These are phyloP conservation scores for Rhodotorula taiwanensis DNA, from an alignment of 768 basidiomycete genomes.

Conservation along the genomic window DNA sequence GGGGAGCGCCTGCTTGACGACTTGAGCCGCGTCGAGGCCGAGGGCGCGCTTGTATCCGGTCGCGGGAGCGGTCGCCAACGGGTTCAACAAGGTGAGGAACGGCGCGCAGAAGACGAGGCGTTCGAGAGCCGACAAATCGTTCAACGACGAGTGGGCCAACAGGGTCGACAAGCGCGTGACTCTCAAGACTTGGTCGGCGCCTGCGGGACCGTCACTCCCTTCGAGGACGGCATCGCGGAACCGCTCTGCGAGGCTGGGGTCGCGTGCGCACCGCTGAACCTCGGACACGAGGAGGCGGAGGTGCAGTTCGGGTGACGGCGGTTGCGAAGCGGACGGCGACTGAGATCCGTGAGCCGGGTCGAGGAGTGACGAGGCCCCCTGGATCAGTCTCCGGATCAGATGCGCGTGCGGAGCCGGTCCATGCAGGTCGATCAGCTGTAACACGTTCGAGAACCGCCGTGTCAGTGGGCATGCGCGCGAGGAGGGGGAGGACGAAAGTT, in stretches of 20 bases:
- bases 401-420: slow-evolving; percentile 95
- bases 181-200: slow-evolving; percentile 70
- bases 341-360: slow-evolving; percentile 52
- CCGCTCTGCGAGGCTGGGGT: slow-evolving; percentile 81
- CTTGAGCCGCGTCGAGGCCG: slow-evolving; percentile 81
- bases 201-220: slow-evolving; percentile 45
- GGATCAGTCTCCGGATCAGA: slow-evolving; percentile 91
- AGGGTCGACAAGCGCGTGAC: slow-evolving; percentile 78
- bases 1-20: slow-evolving; percentile 68
- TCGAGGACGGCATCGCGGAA: slow-evolving; percentile 85
- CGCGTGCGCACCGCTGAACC: slow-evolving; percentile 77
- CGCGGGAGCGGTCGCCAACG: slow-evolving; percentile 44
- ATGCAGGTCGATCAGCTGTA: slow-evolving; percentile 89
- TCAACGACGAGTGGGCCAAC: slow-evolving; percentile 57
- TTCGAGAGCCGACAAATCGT: slow-evolving; percentile 76
- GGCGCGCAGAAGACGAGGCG: slow-evolving; percentile 66
- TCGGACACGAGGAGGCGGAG: slow-evolving; percentile 82
- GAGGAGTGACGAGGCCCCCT: slow-evolving; percentile 55
- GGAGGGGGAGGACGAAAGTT: not conserved
- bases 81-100: slow-evolving; percentile 17
- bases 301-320: slow-evolving; percentile 60
- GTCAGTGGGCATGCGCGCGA: not conserved
- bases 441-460: not conserved
- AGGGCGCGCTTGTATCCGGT: slow-evolving; percentile 63
- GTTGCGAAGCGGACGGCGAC: slow-evolving; percentile 45